Conservation (phyloP, 2,329 filamentous ascomycete genomes). For the Sordariomycetes sp. region DNA sequence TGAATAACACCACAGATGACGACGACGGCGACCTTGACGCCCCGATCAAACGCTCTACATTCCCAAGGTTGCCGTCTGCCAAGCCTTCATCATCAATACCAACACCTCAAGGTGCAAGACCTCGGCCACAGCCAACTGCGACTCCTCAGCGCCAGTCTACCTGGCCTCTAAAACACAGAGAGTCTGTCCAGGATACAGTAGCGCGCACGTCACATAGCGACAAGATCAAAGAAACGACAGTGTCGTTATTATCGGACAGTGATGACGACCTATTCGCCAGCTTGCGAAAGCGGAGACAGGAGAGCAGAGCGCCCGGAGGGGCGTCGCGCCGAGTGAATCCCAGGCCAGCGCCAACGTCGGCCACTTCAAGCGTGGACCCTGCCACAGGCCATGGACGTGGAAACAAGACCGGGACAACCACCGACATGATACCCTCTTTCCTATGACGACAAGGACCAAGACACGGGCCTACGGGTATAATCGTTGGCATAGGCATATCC, state of each 20-base stretch:
- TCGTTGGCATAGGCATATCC: not conserved
- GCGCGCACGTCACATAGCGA: not conserved
- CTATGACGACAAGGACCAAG: not conserved
- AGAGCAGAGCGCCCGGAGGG: not conserved
- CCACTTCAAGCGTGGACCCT: not conserved
- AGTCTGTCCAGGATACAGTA: not conserved
- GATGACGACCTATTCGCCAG: slow-evolving; percentile 9
- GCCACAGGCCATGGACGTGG: not conserved
- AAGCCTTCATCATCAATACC: not conserved
- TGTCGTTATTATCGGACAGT: slow-evolving; percentile 8
- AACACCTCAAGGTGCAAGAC: not conserved
- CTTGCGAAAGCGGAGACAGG: not conserved
- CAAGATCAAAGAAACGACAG: not conserved
- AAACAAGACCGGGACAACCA: not conserved
- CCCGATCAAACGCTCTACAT: not conserved
- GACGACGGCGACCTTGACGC: not conserved
- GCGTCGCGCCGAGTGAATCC: not conserved
- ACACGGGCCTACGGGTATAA: not conserved
- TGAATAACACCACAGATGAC: not conserved
- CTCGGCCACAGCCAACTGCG: not conserved
- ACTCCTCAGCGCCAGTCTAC: not conserved
- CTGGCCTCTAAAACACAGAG: not conserved
- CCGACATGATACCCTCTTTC: slow-evolving; percentile 2
- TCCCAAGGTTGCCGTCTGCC: not conserved
- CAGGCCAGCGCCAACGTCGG: not conserved